Base-by-base conservation (phyloP, 176 grass and related monocot species). In the Themeda triandra region DNA sequence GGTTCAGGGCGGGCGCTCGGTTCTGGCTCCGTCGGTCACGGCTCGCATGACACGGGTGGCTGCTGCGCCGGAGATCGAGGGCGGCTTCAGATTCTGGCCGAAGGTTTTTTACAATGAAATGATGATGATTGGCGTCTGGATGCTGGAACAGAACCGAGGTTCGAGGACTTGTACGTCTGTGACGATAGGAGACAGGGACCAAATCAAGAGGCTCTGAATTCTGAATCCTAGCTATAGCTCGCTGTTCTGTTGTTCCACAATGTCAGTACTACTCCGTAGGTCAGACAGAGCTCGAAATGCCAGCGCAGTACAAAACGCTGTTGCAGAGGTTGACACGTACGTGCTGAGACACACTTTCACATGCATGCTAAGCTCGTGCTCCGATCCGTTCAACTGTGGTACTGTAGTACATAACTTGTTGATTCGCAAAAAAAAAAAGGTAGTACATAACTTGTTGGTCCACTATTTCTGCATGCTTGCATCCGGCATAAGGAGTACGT, bases 291-390 rank as follows among this genome's bases (percentile, higher is more conserved):
- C 66, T 42, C 21, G 6, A 73, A 60, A 79, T 40, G 18, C 39
- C 65, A 17, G 33, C 6, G 10, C 45, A 14, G 32, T 44, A 33
- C 33, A 21, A 8, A 0, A 1, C 39, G 21, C 56, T 12, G 63
- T 51, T 24, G 33, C 45, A 18, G 63, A 35, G 49, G 35, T 62
- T 3, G 48, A 82, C 85, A 87, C 71, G 71, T 76, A 87, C 42
- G 71, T 60, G 71, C 48, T 31, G 41, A 51, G 58, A 29, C 64
- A 66, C 33, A 27, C 29, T 15, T 7, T 39, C 5, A 4, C 11
- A 9, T n/a, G n/a, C n/a, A n/a, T n/a, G n/a, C n/a, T n/a, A n/a
- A n/a, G n/a, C n/a, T n/a, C n/a, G n/a, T n/a, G n/a, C n/a, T n/a
- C n/a, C n/a, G n/a, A n/a, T n/a, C n/a, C n/a, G n/a, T n/a, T n/a